Percentiles rank a stretch among this genome's conserved stretches.
These are phyloP conservation scores for Chimonanthus salicifolius DNA, from an alignment of 164 flowering plant genomes.

Conservation along the genomic window DNA sequence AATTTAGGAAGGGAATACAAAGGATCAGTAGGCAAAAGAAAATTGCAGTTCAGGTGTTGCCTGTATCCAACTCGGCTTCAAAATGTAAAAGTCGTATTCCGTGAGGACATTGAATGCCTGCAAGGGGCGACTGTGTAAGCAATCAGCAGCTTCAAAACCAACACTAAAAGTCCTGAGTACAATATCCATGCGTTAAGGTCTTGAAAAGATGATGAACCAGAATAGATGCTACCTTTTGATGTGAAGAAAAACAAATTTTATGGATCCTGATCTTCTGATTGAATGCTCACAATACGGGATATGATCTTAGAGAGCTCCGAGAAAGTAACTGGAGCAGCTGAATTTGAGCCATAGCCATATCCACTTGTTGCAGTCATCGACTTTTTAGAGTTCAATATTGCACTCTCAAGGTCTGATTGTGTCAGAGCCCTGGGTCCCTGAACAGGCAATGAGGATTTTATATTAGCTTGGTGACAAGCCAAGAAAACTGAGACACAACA, in stretches of 20 bases:
- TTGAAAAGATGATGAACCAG: background rate
- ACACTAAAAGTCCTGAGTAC: conserved; percentile 10
- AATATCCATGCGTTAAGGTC: conserved; percentile 4
- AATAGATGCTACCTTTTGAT: background rate
- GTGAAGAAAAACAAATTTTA: conserved; percentile 5
- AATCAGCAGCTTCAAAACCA: conserved; percentile 12
- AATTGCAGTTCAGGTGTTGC: background rate
- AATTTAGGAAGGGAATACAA: background rate
- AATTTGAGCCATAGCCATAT: conserved; percentile 38
- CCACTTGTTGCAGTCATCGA: conserved; percentile 68
- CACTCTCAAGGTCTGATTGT: conserved; percentile 70
- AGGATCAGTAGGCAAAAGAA: background rate
- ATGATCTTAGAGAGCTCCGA: conserved; percentile 73
- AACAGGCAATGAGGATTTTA: conserved; percentile 3
- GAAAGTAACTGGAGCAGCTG: conserved; percentile 52
- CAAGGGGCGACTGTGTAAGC: conserved; percentile 6
- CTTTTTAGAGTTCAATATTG: conserved; percentile 48
- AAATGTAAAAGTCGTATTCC: background rate
- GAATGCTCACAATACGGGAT: conserved; percentile 61
- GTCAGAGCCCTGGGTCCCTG: conserved; percentile 72
- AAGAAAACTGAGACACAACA: background rate
- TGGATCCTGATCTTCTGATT: conserved; percentile 50
- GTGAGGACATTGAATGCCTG: background rate
- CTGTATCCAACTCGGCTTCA: background rate
- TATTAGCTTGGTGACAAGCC: background rate